Percentiles rank a stretch among this genome's conserved stretches.
These are phyloP conservation scores for Coriolopsis trogii DNA, from an alignment of 1,284 basidiomycete genomes.

Conservation along the genomic window DNA sequence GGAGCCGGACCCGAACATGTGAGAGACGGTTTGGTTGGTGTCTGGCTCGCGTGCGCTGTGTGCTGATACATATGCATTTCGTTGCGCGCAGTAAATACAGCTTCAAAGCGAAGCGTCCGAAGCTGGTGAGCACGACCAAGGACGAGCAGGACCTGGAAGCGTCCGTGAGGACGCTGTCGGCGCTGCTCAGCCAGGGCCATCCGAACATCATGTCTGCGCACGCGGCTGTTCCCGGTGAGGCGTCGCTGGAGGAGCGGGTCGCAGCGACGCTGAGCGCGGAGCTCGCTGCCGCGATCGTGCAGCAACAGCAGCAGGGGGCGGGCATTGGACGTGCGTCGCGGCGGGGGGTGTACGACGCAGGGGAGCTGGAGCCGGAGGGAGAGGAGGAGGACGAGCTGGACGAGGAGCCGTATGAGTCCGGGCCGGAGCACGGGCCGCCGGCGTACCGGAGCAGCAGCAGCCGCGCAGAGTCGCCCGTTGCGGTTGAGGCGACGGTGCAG, in stretches of 20 bases:
- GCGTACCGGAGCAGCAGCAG: constrained; percentile 22
- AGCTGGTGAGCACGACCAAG: constrained; percentile 48
- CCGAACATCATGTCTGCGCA: constrained; percentile 11
- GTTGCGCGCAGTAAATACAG: constrained; percentile 64
- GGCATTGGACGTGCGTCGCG: background rate
- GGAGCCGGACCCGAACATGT: constrained; percentile 82
- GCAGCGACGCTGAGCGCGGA: constrained; percentile 69
- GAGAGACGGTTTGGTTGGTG: constrained; percentile 33
- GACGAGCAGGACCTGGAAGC: constrained; percentile 58
- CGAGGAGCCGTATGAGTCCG: constrained; percentile 41
- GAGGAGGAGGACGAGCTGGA: constrained; percentile 40
- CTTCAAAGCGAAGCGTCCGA: constrained; percentile 71
- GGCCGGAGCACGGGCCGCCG: constrained; percentile 23
- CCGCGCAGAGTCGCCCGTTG: constrained; percentile 9
- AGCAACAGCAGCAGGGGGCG: too few species aligned
- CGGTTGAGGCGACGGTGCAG: background rate
- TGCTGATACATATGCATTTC: constrained; percentile 21
- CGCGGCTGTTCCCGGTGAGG: constrained; percentile 30
- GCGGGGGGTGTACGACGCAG: constrained; percentile 11
- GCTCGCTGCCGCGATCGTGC: constrained; percentile 73
- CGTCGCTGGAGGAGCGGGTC: constrained; percentile 60
- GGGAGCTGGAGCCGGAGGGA: constrained; percentile 11
- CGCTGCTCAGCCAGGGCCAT: constrained; percentile 52
- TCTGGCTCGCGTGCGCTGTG: background rate
- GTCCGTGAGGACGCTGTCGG: constrained; percentile 71